A percentile compares a stretch with the other conserved stretches of the same genome.
Evolutionary conservation across 306 rosid genomes (phyloP).

Genomic region (Luffa acutangula): DNA sequence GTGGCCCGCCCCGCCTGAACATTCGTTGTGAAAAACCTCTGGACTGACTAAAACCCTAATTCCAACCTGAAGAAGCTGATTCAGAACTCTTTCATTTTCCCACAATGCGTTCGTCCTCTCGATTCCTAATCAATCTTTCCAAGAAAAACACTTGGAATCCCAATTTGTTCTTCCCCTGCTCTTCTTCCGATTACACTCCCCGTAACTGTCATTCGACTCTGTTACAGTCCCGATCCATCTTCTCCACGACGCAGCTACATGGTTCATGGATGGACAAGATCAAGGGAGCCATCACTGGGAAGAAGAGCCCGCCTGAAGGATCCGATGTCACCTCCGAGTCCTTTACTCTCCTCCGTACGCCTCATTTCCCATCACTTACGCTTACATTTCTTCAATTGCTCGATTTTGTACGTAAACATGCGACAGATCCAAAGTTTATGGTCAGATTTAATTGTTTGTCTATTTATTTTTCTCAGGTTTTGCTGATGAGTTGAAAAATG

Average conservation of each 20-base stretch:
- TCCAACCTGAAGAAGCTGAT: not conserved
- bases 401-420: not conserved
- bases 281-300: slow-evolving; percentile 66
- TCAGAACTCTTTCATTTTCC: not conserved
- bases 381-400: not conserved
- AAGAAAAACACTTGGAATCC: slow-evolving; percentile 3
- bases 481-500: slow-evolving; percentile 69
- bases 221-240: slow-evolving; percentile 42
- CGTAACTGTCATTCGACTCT: slow-evolving; percentile 6
- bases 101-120: slow-evolving; percentile 13
- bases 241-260: slow-evolving; percentile 42
- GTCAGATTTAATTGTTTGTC: not conserved
- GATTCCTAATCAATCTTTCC: slow-evolving; percentile 22
- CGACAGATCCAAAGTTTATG: not conserved
- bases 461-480: slow-evolving; percentile 28
- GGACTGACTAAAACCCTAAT: not conserved
- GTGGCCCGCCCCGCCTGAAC: not conserved
- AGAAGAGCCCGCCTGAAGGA: slow-evolving; percentile 24
- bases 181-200: slow-evolving; percentile 4
- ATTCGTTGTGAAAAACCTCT: not conserved
- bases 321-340: slow-evolving; percentile 29
- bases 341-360: slow-evolving; percentile 55
- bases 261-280: slow-evolving; percentile 68
- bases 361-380: not conserved
- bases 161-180: not conserved